Conservation (phyloP, 73 alveolate genomes). For the Blepharisma japonicum region DNA sequence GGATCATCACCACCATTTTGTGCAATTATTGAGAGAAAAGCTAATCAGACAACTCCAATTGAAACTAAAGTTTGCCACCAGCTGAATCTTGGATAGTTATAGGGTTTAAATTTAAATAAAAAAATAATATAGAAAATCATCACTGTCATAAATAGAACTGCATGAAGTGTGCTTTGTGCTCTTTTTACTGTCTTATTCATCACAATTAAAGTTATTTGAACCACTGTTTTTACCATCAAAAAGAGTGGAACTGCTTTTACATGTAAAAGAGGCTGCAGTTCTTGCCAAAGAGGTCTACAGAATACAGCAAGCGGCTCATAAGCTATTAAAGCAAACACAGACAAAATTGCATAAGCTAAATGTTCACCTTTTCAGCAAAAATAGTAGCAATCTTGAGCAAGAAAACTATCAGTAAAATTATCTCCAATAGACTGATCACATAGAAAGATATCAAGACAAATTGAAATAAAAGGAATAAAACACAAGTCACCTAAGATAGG, state of each 20-base stretch:
- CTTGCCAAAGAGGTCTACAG: constrained; percentile 31
- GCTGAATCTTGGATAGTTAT: constrained; percentile 23
- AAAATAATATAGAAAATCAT: background rate
- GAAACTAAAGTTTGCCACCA: constrained; percentile 12
- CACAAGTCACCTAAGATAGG: constrained; percentile 3
- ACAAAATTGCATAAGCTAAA: background rate
- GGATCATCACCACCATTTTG: too few relatives aligned
- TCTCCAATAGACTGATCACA: constrained; percentile 25
- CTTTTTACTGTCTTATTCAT: constrained; percentile 9
- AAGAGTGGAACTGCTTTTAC: constrained; percentile 12
- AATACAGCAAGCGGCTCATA: constrained; percentile 30
- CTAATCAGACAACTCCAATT: too few relatives aligned
- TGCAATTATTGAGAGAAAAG: too few relatives aligned
- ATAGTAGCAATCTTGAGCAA: background rate
- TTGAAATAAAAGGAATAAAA: constrained; percentile 13
- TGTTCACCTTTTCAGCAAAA: background rate
- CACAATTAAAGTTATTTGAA: background rate
- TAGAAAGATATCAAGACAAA: constrained; percentile 6
- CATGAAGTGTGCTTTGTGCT: background rate
- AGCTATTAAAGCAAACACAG: background rate
- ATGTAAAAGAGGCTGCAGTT: constrained; percentile 6
- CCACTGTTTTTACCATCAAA: background rate
- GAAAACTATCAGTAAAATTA: background rate
- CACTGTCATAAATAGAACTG: background rate
- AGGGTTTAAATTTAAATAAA: constrained; percentile 2